Percentiles rank a stretch among this genome's conserved stretches.
Conservation (phyloP, 495 filamentous ascomycete genomes). For the Penicillium cosmopolitanum region DNA sequence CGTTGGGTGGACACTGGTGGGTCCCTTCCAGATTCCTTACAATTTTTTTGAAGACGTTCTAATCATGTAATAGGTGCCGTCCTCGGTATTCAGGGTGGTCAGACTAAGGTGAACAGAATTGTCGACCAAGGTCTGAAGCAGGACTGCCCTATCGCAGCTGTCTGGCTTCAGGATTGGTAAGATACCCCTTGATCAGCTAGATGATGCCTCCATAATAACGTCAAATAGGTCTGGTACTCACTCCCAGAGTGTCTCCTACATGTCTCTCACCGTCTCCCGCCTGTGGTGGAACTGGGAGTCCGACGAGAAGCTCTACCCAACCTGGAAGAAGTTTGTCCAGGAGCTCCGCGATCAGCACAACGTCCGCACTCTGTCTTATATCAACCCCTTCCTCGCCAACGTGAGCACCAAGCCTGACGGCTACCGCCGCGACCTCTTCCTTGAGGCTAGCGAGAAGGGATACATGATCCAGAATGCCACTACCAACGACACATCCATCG, state of each 20-base stretch:
- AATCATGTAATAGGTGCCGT: constrained; percentile 13
- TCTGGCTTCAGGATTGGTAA: constrained; percentile 33
- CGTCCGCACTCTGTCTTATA: constrained; percentile 33
- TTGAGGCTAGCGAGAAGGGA: constrained; percentile 19
- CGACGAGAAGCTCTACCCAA: constrained; percentile 28
- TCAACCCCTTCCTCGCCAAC: constrained; percentile 33
- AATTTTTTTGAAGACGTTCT: background rate
- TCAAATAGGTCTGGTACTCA: constrained; percentile 25
- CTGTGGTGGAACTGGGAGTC: constrained; percentile 39
- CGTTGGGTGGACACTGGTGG: constrained; percentile 24
- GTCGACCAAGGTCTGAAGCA: constrained; percentile 21
- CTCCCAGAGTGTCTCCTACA: constrained; percentile 25
- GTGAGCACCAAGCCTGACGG: constrained; percentile 32
- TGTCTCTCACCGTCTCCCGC: constrained; percentile 30
- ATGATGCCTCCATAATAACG: background rate
- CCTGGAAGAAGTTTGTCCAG: constrained; percentile 31
- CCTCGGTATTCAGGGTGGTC: constrained; percentile 31
- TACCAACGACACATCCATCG: constrained; percentile 26
- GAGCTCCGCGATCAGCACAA: constrained; percentile 28
- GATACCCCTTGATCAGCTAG: background rate
- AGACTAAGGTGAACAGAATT: constrained; percentile 27
- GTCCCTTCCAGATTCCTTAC: background rate
- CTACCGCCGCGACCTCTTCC: constrained; percentile 21
- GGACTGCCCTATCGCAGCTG: constrained; percentile 26
- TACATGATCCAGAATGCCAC: constrained; percentile 32